Percentiles rank a stretch among this genome's conserved stretches.
phyloP scores from a whole-genome alignment of 176 grass and related monocot species.

The Pharus latifolius region DNA sequence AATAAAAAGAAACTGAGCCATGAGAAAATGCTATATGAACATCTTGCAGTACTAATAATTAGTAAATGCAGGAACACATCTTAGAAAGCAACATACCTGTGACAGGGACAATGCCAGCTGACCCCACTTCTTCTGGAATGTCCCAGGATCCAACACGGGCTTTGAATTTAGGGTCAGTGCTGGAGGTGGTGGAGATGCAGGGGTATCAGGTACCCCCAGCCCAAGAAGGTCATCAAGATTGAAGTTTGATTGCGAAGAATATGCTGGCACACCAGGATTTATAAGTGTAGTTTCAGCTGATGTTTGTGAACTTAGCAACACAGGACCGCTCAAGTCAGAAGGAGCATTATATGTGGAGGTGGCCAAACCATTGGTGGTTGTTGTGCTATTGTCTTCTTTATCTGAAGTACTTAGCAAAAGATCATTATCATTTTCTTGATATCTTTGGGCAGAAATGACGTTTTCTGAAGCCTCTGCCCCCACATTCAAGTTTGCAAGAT shows the following conservation, averaged over 20 bases:
- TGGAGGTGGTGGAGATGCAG: conserved; percentile 30
- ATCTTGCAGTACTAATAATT: conserved; percentile 1
- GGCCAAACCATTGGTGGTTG: conserved; percentile 44
- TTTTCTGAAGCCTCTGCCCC: conserved; percentile 57
- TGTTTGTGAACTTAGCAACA: conserved; percentile 43
- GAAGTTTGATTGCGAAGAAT: conserved; percentile 40
- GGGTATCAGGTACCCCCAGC: conserved; percentile 36
- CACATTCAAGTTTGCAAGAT: conserved; percentile 59
- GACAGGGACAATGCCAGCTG: conserved; percentile 63
- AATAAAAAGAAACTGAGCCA: not conserved
- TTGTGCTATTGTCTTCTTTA: conserved; percentile 73
- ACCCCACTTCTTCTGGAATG: conserved; percentile 95
- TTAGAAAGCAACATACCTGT: conserved; percentile 50
- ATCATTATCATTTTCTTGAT: conserved; percentile 97
- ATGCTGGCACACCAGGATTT: conserved; percentile 24
- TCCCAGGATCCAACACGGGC: conserved; percentile 76
- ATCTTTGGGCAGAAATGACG: conserved; percentile 67
- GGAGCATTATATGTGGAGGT: conserved; percentile 85
- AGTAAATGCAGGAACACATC: conserved; percentile 3
- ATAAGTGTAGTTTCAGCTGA: conserved; percentile 33
- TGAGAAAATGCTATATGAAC: not conserved
- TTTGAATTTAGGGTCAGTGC: conserved; percentile 67
- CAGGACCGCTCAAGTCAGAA: conserved; percentile 33
- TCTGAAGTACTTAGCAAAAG: conserved; percentile 91
- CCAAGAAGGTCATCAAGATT: conserved; percentile 95